Conservation (phyloP, 2,329 filamentous ascomycete genomes). For the Mollisia scopiformis region DNA sequence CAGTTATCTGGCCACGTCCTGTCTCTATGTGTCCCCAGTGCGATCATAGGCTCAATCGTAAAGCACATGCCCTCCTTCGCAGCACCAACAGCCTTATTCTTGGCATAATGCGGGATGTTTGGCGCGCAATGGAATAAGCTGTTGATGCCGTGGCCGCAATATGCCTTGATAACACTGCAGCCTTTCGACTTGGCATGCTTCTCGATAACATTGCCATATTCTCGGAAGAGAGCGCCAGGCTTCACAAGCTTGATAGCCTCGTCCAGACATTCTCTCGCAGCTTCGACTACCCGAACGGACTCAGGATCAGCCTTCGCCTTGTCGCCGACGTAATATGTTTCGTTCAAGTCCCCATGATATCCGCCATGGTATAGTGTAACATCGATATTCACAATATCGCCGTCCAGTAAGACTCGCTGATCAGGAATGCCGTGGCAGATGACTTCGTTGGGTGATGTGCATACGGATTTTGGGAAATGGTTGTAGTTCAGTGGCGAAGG, state of each 20-base stretch:
- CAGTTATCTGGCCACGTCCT: conserved; percentile 99
- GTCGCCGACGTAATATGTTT: conserved; percentile 97
- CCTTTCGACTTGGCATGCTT: conserved; percentile 85
- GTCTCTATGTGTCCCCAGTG: conserved; percentile 85
- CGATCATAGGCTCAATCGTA: conserved; percentile 99
- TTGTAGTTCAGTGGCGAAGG: conserved; percentile 95
- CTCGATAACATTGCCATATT: conserved; percentile 94
- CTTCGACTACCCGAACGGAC: conserved; percentile 86
- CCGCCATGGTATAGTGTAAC: conserved; percentile 93
- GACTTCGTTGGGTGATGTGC: conserved; percentile 94
- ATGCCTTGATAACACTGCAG: conserved; percentile 92
- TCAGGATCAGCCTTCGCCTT: conserved; percentile 84
- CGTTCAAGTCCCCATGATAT: conserved; percentile 95
- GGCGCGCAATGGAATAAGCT: conserved; percentile 91
- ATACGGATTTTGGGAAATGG: conserved; percentile 96
- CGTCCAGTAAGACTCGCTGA: conserved; percentile 81
- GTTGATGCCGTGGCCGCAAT: conserved; percentile 96
- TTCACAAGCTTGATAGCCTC: conserved; percentile 90
- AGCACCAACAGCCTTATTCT: conserved; percentile 95
- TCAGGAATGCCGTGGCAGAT: conserved; percentile 99
- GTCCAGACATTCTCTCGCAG: conserved; percentile 86
- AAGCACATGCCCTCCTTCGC: conserved; percentile 98
- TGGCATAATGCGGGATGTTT: conserved; percentile 95
- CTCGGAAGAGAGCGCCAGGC: conserved; percentile 88
- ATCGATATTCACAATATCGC: conserved; percentile 97